Evolutionary conservation across 331 rosid genomes (phyloP), one percentile per base, ranked within the genome.

Genomic region (Malus hybrid): DNA sequence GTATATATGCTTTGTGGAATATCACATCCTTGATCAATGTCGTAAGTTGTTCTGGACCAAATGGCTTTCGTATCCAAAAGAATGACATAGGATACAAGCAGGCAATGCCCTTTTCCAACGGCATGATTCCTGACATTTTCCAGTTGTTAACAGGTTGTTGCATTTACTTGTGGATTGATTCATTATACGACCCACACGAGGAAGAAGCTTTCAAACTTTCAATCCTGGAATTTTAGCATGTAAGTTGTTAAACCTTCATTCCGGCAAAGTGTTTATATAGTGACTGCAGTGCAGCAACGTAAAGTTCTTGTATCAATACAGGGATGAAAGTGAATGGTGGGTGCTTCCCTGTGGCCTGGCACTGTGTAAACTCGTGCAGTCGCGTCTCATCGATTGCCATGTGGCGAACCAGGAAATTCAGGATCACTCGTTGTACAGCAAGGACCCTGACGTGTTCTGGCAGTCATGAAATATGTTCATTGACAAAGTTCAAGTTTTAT

Each of bases 311-410:
- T 65, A 27, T 81, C 65, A 70, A 75, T 73, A 74, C 96, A 95
- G 99, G 96, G 97, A 95, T 46, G 99, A 90, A 78, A 92, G 93
- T 72, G 99, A 92, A 78, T 95, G 99, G 98, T 95, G 99, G 99
- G 86, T 92, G 81, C 91, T 92, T 80, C 97, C 99, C 19, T 85
- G 83, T 55, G 97, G 96, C 69, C 72, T 95, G 81, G 93, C 89
- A 33, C 72, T 90, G 76, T 95, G 92, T 85, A 95, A 95, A 82
- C 55, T 90, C 33, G 80, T 92, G 78, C 99, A 95, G 81, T 88
- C 97, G 10, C 93, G 89, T 44, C 96, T 95, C 72, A 87, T 92
- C 69, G 96, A 92, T 76, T 88, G 93, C 88, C 99, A 92, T 59
- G 92, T 89, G 28, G 99, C 99, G 54, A 95, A 95, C 85, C 93